A percentile compares a stretch with the other conserved stretches of the same genome.
These are phyloP conservation scores for Amphirosellinia nigrospora DNA, from an alignment of 495 filamentous ascomycete genomes.

Conservation along the genomic window DNA sequence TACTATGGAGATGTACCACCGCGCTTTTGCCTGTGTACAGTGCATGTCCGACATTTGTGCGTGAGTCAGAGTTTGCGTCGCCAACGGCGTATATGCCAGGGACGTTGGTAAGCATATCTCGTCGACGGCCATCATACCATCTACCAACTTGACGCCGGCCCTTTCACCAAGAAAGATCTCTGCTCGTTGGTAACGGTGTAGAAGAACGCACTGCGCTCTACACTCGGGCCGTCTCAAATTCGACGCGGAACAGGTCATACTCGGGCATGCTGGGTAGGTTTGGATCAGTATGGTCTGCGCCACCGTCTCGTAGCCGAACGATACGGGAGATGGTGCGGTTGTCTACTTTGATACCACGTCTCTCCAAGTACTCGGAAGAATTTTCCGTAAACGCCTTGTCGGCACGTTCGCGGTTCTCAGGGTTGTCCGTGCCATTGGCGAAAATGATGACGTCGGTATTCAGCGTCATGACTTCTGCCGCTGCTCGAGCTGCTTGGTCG, in stretches of 20 bases:
- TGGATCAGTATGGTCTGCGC: constrained; percentile 42
- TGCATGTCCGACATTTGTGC: constrained; percentile 65
- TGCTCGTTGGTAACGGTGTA: constrained; percentile 55
- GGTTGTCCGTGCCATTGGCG: constrained; percentile 60
- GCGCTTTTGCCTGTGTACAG: constrained; percentile 63
- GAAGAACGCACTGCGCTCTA: constrained; percentile 56
- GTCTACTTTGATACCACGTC: constrained; percentile 57
- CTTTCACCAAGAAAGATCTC: constrained; percentile 40
- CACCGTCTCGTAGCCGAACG: constrained; percentile 52
- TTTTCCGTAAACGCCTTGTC: constrained; percentile 43
- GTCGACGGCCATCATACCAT: constrained; percentile 52
- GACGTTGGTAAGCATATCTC: constrained; percentile 51
- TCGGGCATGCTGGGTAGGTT: constrained; percentile 43
- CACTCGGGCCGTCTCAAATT: constrained; percentile 51
- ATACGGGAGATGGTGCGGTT: constrained; percentile 58
- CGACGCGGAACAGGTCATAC: constrained; percentile 57
- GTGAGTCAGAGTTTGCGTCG: constrained; percentile 61
- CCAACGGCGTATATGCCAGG: constrained; percentile 61
- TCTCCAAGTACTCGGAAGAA: constrained; percentile 52
- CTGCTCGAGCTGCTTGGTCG: constrained; percentile 49
- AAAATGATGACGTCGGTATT: constrained; percentile 50
- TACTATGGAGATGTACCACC: constrained; percentile 61
- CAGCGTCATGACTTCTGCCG: constrained; percentile 53
- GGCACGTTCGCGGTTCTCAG: constrained; percentile 43
- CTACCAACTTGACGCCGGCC: constrained; percentile 50